Base-by-base conservation (phyloP, 1,139 yeast species). In the Candida sp. region DNA sequence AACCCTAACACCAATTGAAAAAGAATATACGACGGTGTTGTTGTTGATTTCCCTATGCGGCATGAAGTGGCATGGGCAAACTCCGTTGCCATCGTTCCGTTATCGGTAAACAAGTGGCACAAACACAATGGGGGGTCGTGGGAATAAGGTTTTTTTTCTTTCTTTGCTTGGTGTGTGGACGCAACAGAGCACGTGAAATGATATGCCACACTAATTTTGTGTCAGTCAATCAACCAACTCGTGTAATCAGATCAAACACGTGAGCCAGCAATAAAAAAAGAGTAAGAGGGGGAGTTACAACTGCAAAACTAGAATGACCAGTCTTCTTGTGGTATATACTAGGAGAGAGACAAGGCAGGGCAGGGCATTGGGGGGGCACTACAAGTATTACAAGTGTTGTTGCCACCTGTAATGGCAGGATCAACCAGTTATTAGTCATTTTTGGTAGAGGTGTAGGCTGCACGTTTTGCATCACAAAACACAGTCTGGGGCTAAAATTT, bases 151-250 rank as follows among this genome's bases (percentile, higher is more conserved):
- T 9, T 12, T 35, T 35, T n/a, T 35, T n/a, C n/a, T n/a, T 35
- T 35, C 22, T 35, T 35, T 35, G 8, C 25, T 38, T 5, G 3
- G 30, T 25, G 17, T 31, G 30, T 41, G 7, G 22, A 32, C 23
- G 28, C 41, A 25, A 25, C 45, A 42, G 47, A 28, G 47, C 47
- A 44, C 47, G 47, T 44, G 47, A 44, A 44, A 44, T 44, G 41
- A 9, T 44, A 44, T 37, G 42, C 40, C 46, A 42, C 46, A 32
- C 22, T 32, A 32, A 32, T 37, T 37, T 41, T 41, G 4, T 17
- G 17, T 17, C 17, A 17, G 17, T 2, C 17, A 17, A 17, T 17
- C 17, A 17, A 17, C 17, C 17, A 17, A 17, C 17, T 17, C 17
- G 17, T 17, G 17, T 17, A 17, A 17, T 17, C 17, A 17, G 17